Base-by-base conservation (phyloP, 2,329 filamentous ascomycete genomes). In the Fusarium protoensiforme region DNA sequence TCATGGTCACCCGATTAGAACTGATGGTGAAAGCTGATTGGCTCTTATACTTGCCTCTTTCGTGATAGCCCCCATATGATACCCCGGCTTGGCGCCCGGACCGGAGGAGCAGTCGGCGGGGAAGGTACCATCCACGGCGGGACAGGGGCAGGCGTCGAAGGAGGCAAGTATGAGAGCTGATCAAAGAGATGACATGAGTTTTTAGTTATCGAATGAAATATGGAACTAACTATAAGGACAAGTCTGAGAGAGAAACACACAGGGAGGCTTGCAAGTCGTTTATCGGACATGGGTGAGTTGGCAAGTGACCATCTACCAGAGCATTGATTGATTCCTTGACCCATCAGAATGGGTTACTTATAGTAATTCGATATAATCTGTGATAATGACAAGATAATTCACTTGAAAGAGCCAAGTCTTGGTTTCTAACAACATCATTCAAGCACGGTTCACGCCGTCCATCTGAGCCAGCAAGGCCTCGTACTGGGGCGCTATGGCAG, bases 401-500 rank as follows among this genome's bases (percentile, higher is more conserved):
- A 14, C 6, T 43, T 5, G 11, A 8, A 22, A 11, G 22, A 43
- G 4, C 20, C 11, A 43, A 22, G 20, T 14, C 39, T 16, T 14
- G 7, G 22, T 7, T 22, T 14, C 39, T 14, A 13, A 9, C n/a
- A 20, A 14, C 8, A 29, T 14, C 3, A 16, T 33, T 54, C 11
- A 54, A 6, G 48, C 48, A 29, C 29, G 48, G 31, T 2, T 20
- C 11, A 33, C 29, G 29, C 48, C 20, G 29, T n/a, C 53, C 9
- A 57, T 18, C 53, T 57, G 10, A 14, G 33, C 31, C 33, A 57
- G 7, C 13, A 57, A 35, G 13, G 33, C 53, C 9, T 46, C 48
- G n/a, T 82, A 65, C 20, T 24, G 20, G 22, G 7, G 24, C 22
- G 31, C 53, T 29, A 48, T 24, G 20, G 61, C 33, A 33, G 51